Evolutionary conservation across 2,329 filamentous ascomycete genomes (phyloP), one percentile per base, ranked within the genome.

Genomic region (Akanthomyces dipterigenus): DNA sequence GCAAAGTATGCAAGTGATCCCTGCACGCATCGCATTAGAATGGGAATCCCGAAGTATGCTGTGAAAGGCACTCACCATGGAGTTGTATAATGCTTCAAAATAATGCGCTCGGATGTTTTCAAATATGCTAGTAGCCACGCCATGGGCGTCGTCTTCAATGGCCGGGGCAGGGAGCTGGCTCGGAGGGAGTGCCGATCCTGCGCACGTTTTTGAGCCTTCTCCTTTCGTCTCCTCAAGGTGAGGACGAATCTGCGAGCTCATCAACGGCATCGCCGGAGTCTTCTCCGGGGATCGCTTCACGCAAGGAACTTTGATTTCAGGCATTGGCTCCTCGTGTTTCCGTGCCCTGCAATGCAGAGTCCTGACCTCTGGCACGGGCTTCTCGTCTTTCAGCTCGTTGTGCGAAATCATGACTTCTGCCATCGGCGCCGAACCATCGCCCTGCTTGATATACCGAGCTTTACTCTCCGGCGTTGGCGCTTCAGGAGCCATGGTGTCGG

Each of bases 1-100:
- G 88, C 88, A 73, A 93, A 93, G 72, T 93, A 95, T 62, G 90
- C 90, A 61, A 93, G 76, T 3, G 90, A 91, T 38, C 88, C 90
- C 81, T 90, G 48, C 11, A 36, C 12, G 9, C 3, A 53, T 66
- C 36, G 22, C 16, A 18, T 55, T 61, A 55, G 31, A 20, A 24
- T 71, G 20, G 69, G 65, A 31, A 36, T 22, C 20, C 18, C 62
- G 75, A 75, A 69, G 26, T 70, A 69, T 3, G 70, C 65, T 18
- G 72, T 62, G 6, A 64, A n/a, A 54, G 46, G 12, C 38, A 67
- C 77, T 16, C 72, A 84, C 84, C 78, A 84, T 82, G 61, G 87
- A 85, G 74, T 85, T 79, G 77, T 86, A 87, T 1, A 88, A 72
- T 6, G 80, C 78, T 62, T 86, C 81, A 61, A 82, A 78, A 73